Conservation (phyloP, 78 protist genomes). For the Carpediemonas membranifera region DNA sequence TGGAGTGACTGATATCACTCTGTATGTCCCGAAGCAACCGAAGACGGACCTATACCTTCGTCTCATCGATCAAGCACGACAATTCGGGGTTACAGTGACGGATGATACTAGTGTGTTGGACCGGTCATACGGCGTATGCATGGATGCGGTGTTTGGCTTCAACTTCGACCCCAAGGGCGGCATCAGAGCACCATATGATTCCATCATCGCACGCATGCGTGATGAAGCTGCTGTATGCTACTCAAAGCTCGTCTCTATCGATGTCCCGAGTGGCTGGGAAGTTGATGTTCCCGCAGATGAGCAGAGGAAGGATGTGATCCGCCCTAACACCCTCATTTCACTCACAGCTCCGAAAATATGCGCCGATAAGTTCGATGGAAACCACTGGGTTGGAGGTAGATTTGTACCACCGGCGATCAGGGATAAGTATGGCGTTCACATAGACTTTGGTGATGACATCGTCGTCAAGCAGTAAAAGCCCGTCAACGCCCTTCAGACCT, state of each 20-base stretch:
- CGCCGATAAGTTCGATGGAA: constrained; percentile 41
- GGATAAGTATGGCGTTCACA: constrained; percentile 18
- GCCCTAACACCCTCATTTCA: constrained; percentile 41
- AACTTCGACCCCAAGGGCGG: constrained; percentile 62
- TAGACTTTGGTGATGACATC: too few relatives aligned
- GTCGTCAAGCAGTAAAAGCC: too few relatives aligned
- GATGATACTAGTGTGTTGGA: background rate
- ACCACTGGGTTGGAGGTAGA: constrained; percentile 71
- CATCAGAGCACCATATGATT: constrained; percentile 61
- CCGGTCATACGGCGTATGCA: background rate
- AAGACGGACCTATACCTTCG: constrained; percentile 13
- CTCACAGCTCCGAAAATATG: constrained; percentile 68
- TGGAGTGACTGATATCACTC: constrained; percentile 12
- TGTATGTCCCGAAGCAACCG: constrained; percentile 43
- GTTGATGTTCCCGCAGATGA: constrained; percentile 20
- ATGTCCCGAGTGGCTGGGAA: constrained; percentile 78
- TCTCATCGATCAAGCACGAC: background rate
- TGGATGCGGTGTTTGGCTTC: constrained; percentile 73
- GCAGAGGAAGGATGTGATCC: background rate
- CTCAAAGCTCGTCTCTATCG: constrained; percentile 45
- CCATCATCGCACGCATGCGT: too few relatives aligned
- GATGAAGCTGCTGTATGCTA: background rate
- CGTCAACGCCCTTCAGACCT: too few relatives aligned
- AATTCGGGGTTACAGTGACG: background rate
- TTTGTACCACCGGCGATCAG: constrained; percentile 47